A percentile compares a stretch with the other conserved stretches of the same genome.
Evolutionary conservation across 495 filamentous ascomycete species (phyloP).

Genomic region (Chaetomium cochliodes): DNA sequence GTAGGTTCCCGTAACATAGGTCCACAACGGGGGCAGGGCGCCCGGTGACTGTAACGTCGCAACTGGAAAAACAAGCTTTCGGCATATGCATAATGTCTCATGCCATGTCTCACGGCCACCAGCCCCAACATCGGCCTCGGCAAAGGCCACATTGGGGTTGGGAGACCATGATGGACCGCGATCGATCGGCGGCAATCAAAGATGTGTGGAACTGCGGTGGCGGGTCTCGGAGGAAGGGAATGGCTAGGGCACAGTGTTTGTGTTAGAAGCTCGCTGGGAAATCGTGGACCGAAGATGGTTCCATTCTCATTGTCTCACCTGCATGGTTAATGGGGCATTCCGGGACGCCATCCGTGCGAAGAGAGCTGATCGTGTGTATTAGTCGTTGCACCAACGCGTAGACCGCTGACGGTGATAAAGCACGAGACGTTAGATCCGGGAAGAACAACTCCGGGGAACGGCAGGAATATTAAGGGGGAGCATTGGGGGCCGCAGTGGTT

Average conservation of each 20-base stretch:
- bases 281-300: not conserved
- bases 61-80: constrained; percentile 3
- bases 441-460: not conserved
- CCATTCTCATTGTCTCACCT: not conserved
- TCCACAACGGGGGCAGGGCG: too few relatives aligned
- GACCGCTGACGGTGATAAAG: not conserved
- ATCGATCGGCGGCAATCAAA: not conserved
- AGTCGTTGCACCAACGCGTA: not conserved
- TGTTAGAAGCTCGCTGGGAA: not conserved
- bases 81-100: not conserved
- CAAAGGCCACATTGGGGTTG: not conserved
- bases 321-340: not conserved
- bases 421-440: not conserved
- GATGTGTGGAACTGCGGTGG: not conserved
- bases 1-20: too few relatives aligned
- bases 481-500: not conserved
- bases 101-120: not conserved
- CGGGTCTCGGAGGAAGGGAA: not conserved
- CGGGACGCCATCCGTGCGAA: not conserved
- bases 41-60: too few relatives aligned
- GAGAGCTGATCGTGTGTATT: not conserved
- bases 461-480: not conserved
- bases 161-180: not conserved
- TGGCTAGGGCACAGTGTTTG: not conserved
- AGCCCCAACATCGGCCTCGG: not conserved